These are phyloP conservation scores for Kurtzmaniella cleridarum DNA, from an alignment of 805 yeast genomes.

Conservation along the genomic window DNA sequence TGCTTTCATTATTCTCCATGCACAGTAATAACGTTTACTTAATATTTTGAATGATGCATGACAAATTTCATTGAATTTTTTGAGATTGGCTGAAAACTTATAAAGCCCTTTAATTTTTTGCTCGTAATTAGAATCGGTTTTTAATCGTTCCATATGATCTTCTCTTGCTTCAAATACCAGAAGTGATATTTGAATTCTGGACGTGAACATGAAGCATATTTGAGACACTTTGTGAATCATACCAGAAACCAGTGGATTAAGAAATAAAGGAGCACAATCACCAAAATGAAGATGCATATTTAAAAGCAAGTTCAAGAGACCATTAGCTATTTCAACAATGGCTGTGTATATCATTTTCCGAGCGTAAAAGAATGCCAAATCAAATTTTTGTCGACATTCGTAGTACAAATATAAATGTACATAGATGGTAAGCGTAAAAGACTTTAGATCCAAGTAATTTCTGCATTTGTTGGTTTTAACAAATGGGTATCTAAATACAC, in stretches of 20 bases:
- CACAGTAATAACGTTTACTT: constrained; percentile 57
- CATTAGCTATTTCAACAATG: constrained; percentile 26
- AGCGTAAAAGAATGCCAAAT: constrained; percentile 29
- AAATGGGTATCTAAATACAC: constrained; percentile 14
- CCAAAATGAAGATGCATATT: constrained; percentile 36
- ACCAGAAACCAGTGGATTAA: constrained; percentile 34
- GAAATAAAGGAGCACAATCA: constrained; percentile 31
- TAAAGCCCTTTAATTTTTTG: constrained; percentile 17
- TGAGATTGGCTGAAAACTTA: constrained; percentile 19
- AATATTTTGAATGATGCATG: constrained; percentile 32
- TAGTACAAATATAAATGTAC: constrained; percentile 36
- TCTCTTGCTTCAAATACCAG: constrained; percentile 12
- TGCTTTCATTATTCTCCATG: constrained; percentile 64
- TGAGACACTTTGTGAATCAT: constrained; percentile 25
- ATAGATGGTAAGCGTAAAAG: constrained; percentile 23
- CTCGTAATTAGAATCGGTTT: constrained; percentile 13
- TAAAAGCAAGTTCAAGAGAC: constrained; percentile 23
- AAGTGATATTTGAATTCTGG: constrained; percentile 20
- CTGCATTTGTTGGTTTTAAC: constrained; percentile 21
- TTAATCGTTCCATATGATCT: constrained; percentile 16
- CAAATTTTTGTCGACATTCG: constrained; percentile 21
- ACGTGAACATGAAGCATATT: constrained; percentile 17
- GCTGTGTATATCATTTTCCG: constrained; percentile 21
- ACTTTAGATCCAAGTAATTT: constrained; percentile 20
- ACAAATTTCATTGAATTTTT: constrained; percentile 13